Evolutionary conservation across 768 basidiomycete species (phyloP).

Genomic region (Hygrocybe coccinea): DNA sequence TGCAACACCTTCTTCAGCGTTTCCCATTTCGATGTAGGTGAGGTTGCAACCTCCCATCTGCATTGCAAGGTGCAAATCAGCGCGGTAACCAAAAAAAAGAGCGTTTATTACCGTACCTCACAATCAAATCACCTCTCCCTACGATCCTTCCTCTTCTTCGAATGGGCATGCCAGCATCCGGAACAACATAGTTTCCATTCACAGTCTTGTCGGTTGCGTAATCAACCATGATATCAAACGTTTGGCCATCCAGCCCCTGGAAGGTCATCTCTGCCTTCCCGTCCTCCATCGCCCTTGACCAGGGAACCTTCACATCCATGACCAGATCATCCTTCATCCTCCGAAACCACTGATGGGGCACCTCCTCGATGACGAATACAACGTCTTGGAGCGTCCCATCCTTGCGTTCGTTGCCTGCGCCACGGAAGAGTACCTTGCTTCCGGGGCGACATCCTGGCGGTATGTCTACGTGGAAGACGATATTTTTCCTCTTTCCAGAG

Average conservation of each 20-base stretch:
- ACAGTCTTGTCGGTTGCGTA: constrained; percentile 40
- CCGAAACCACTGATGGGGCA: constrained; percentile 46
- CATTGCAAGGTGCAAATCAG: background rate
- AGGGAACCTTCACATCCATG: constrained; percentile 48
- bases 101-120: constrained; percentile 34
- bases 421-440: constrained; percentile 48
- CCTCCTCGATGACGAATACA: constrained; percentile 53
- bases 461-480: constrained; percentile 50
- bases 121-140: constrained; percentile 47
- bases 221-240: constrained; percentile 44
- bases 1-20: constrained; percentile 11
- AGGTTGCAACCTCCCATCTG: constrained; percentile 18
- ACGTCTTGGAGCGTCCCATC: constrained; percentile 57
- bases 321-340: constrained; percentile 48
- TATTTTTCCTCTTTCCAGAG: constrained; percentile 40
- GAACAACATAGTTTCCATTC: constrained; percentile 42
- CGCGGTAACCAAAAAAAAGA: background rate
- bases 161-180: constrained; percentile 57
- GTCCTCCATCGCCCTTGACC: constrained; percentile 44
- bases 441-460: constrained; percentile 52
- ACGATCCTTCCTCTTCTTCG: constrained; percentile 37
- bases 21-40: constrained; percentile 13
- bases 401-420: constrained; percentile 53
- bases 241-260: constrained; percentile 48
- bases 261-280: constrained; percentile 46